Conservation (phyloP, 768 basidiomycete genomes). For the Gloeostereum incarnatum region DNA sequence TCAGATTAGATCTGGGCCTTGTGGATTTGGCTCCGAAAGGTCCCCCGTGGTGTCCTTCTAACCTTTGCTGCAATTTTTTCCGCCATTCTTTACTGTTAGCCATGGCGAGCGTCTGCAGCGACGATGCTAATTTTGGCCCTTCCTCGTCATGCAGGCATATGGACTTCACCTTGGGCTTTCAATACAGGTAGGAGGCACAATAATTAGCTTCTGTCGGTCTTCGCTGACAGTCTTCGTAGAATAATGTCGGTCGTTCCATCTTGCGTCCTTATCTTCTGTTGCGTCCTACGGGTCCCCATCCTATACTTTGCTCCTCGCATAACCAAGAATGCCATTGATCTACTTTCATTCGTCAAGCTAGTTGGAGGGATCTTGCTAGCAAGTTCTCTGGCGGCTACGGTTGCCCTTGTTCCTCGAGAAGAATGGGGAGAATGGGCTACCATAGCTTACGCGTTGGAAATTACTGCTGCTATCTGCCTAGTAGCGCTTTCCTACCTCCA, state of each 20-base stretch:
- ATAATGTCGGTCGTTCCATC: conserved; percentile 4
- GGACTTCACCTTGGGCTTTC: conserved; percentile 9
- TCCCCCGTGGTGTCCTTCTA: too few species aligned
- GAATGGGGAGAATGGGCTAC: conserved; percentile 6
- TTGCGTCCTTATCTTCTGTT: background rate
- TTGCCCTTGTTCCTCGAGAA: conserved; percentile 2
- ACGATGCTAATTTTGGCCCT: conserved; percentile 9
- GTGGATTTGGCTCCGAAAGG: too few species aligned
- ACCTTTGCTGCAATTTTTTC: too few species aligned
- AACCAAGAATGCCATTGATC: conserved; percentile 2
- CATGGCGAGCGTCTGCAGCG: conserved; percentile 4
- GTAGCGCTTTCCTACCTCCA: conserved; percentile 2
- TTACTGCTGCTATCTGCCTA: background rate
- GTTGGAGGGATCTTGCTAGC: background rate
- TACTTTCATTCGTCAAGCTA: conserved; percentile 2
- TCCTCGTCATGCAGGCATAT: conserved; percentile 8
- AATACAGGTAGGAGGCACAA: conserved; percentile 5
- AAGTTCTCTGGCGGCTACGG: background rate
- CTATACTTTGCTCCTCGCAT: background rate
- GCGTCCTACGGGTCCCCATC: background rate
- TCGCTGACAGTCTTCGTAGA: conserved; percentile 1
- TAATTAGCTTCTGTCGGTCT: background rate
- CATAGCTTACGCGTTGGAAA: conserved; percentile 1
- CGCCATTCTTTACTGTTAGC: background rate
- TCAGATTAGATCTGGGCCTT: too few species aligned